Percentiles rank a stretch among this genome's conserved stretches.
Evolutionary conservation across 495 filamentous ascomycete species (phyloP).

Genomic region (Tuber indicum): DNA sequence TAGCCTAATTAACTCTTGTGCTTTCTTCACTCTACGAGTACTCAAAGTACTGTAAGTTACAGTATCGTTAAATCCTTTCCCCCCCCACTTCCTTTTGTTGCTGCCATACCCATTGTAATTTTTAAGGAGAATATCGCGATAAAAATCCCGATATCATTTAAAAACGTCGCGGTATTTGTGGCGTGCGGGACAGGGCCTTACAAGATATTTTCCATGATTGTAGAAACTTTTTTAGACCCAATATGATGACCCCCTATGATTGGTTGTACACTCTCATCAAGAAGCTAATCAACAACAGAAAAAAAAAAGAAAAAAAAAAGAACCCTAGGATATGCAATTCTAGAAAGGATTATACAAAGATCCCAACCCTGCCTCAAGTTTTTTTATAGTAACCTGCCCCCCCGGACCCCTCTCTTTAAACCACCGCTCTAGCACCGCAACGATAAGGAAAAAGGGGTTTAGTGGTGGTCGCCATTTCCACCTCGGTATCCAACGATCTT

Average conservation of each 20-base stretch:
- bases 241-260: slow-evolving; percentile 2
- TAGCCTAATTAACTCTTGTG: too few species aligned
- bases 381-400: slow-evolving; percentile 16
- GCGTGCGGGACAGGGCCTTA: background rate
- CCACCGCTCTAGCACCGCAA: slow-evolving; percentile 11
- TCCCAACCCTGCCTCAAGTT: slow-evolving; percentile 8
- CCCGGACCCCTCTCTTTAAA: background rate
- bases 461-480: slow-evolving; percentile 58
- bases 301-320: background rate
- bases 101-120: too few species aligned
- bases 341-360: slow-evolving; percentile 36
- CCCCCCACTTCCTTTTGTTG: too few species aligned
- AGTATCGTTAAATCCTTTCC: too few species aligned
- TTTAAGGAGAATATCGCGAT: too few species aligned
- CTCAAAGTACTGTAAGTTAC: too few species aligned
- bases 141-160: too few species aligned
- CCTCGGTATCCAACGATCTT: slow-evolving; percentile 92
- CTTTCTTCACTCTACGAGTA: too few species aligned
- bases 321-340: slow-evolving; percentile 19
- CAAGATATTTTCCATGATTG: background rate
- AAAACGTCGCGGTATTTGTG: background rate
- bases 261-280: background rate
- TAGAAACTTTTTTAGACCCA: background rate
- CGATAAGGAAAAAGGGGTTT: slow-evolving; percentile 33
- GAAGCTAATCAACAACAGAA: background rate